Conservation (phyloP, 768 basidiomycete species). For the Naganishia vaughanmartiniae region DNA sequence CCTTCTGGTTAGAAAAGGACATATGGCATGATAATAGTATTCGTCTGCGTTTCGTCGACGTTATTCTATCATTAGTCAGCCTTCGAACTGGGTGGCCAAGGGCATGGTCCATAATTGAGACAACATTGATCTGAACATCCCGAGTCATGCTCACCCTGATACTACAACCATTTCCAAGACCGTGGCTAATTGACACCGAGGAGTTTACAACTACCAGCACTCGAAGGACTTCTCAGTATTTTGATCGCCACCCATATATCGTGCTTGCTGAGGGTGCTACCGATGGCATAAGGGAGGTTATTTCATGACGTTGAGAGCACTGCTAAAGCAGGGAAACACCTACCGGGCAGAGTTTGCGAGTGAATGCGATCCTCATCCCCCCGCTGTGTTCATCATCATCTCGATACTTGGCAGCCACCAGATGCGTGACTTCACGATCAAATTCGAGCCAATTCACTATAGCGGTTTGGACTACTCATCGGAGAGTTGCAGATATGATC, state of each 20-base stretch:
- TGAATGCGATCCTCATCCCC: not conserved
- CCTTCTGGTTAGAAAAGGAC: no score
- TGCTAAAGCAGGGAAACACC: not conserved
- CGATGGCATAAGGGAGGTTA: not conserved
- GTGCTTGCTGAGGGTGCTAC: slow-evolving; percentile 10
- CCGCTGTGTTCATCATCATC: not conserved
- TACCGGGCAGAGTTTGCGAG: slow-evolving; percentile 9
- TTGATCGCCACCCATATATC: not conserved
- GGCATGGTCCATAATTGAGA: no score
- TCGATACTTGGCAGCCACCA: not conserved
- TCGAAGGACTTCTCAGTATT: not conserved
- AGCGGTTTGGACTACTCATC: not conserved
- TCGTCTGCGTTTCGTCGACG: no score
- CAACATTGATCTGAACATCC: no score
- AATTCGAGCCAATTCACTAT: slow-evolving; percentile 9
- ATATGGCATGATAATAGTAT: no score
- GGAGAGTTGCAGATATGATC: not conserved
- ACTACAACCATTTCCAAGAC: not conserved
- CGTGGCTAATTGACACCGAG: not conserved
- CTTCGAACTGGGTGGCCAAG: no score
- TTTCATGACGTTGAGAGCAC: no score
- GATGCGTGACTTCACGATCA: not conserved
- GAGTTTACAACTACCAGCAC: not conserved
- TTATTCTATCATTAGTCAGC: no score
- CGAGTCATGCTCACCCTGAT: not conserved